Evolutionary conservation across 257 asterid genomes (phyloP).

Genomic region (Solanum arcanum): DNA sequence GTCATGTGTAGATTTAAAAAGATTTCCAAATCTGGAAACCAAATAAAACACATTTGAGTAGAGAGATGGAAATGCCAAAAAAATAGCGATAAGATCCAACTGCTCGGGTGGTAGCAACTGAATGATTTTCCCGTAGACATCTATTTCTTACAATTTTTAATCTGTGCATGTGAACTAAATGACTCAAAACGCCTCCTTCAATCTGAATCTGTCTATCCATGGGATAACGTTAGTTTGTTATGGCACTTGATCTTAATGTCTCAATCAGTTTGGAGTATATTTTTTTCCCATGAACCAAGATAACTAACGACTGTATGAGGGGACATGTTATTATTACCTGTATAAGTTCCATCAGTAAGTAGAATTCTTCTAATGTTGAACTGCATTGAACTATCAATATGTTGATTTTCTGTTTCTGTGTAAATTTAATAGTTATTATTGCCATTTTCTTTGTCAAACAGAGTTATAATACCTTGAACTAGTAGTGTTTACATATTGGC

Average conservation of each 20-base stretch:
- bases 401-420: background rate
- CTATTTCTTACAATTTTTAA: background rate
- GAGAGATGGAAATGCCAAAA: background rate
- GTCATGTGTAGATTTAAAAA: background rate
- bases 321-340: background rate
- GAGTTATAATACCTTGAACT: background rate
- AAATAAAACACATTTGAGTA: background rate
- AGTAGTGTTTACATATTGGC: background rate
- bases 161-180: background rate
- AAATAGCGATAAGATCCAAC: background rate
- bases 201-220: background rate
- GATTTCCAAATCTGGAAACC: background rate
- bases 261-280: background rate
- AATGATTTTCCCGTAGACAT: background rate
- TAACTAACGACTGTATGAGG: background rate
- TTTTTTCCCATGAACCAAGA: background rate
- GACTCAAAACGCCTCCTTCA: background rate
- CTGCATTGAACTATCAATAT: background rate
- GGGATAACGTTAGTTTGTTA: background rate
- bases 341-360: background rate
- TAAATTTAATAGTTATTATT: background rate
- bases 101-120: background rate
- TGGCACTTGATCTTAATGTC: background rate
- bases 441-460: background rate
- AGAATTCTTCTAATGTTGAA: background rate